phyloP scores from a whole-genome alignment of 257 asterid species.

The Rubia yunnanensis region DNA sequence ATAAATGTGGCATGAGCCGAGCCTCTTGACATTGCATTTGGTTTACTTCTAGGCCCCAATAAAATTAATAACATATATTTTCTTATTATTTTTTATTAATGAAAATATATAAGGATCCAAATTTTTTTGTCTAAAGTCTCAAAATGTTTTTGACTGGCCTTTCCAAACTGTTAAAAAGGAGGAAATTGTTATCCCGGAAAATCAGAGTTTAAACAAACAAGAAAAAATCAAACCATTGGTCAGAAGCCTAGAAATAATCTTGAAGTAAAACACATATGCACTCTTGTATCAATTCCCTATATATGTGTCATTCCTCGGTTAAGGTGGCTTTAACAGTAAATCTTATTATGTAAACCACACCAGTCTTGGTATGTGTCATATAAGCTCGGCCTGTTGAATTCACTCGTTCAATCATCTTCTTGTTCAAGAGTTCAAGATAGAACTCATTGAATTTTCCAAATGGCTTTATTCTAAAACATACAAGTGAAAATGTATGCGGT shows the following conservation, averaged over 20 bases:
- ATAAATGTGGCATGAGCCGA: too few relatives aligned
- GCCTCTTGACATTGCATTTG: too few relatives aligned
- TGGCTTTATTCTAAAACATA: conserved; percentile 56
- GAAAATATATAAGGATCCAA: too few relatives aligned
- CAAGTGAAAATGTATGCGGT: conserved; percentile 68
- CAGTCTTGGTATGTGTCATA: conserved; percentile 23
- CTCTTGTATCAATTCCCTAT: conserved; percentile 22
- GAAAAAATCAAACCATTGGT: neutral
- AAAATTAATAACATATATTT: too few relatives aligned
- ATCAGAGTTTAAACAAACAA: neutral
- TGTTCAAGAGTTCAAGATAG: conserved; percentile 11
- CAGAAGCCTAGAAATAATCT: neutral
- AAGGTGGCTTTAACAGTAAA: conserved; percentile 31
- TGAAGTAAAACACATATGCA: conserved; percentile 10
- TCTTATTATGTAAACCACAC: conserved; percentile 24
- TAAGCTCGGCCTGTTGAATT: conserved; percentile 30
- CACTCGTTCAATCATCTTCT: conserved; percentile 20
- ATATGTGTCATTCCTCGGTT: conserved; percentile 28
- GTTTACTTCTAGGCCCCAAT: too few relatives aligned
- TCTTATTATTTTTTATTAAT: too few relatives aligned
- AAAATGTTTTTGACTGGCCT: too few relatives aligned
- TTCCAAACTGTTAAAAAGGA: too few relatives aligned
- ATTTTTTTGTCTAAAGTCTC: too few relatives aligned
- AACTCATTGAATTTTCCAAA: neutral
- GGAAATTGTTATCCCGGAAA: too few relatives aligned